These are phyloP conservation scores for Backusella macrospora DNA, from an alignment of 192 early-diverging fungal genomes.

Conservation along the genomic window DNA sequence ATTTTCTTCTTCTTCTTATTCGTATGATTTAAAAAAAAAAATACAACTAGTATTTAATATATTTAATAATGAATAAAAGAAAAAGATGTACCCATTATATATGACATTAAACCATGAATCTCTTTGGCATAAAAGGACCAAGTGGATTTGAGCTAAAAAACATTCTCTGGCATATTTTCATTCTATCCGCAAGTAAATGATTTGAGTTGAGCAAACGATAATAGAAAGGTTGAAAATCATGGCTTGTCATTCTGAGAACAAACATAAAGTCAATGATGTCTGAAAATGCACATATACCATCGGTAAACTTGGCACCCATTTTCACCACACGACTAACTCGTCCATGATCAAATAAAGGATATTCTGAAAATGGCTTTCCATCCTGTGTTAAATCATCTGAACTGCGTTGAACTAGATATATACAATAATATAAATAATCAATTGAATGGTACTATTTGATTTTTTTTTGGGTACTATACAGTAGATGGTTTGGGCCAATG, in stretches of 20 bases:
- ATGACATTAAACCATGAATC: not conserved
- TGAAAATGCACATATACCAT: slow-evolving; percentile 3
- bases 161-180: not conserved
- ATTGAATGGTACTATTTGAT: not conserved
- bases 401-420: not conserved
- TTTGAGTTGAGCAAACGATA: not conserved
- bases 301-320: not conserved
- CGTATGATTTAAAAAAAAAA: no score
- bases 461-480: not conserved
- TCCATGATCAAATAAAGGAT: slow-evolving; percentile 3
- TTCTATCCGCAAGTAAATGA: not conserved
- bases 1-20: no score
- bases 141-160: slow-evolving; percentile 1
- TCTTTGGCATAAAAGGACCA: not conserved
- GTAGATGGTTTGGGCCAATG: not conserved
- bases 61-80: no score
- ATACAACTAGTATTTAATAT: no score
- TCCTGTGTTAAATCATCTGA: not conserved
- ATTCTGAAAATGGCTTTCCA: not conserved
- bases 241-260: not conserved
- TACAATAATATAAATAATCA: not conserved
- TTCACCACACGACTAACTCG: slow-evolving; percentile 2
- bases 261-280: slow-evolving; percentile 6
- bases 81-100: no score
- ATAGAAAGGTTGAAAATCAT: not conserved